Evolutionary conservation across 2,329 filamentous ascomycete genomes (phyloP).

Genomic region (Neonectria magnoliae): DNA sequence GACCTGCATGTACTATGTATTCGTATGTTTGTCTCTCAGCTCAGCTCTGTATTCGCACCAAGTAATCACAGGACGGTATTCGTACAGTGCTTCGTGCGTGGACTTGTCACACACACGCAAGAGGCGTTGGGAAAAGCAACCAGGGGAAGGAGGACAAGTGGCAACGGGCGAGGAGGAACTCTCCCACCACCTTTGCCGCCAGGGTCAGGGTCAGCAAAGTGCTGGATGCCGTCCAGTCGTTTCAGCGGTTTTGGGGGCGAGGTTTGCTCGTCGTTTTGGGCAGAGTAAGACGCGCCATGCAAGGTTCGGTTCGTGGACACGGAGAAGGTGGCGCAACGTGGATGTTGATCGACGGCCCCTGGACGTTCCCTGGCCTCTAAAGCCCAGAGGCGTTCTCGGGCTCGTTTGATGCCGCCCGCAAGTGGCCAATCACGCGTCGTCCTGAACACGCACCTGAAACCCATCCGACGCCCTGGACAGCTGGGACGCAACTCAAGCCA

Average conservation of each 20-base stretch:
- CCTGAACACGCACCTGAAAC: conserved; percentile 21
- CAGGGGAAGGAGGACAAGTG: neutral
- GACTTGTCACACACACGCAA: neutral
- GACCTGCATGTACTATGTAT: too few relatives aligned
- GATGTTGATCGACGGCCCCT: neutral
- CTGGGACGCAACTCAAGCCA: conserved; percentile 2
- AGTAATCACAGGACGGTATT: too few relatives aligned
- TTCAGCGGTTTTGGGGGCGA: neutral
- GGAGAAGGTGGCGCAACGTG: neutral
- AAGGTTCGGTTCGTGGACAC: neutral
- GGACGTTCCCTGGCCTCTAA: too few relatives aligned
- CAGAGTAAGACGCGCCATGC: neutral
- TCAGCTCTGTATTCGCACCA: neutral
- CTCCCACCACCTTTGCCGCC: too few relatives aligned
- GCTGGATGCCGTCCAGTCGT: neutral
- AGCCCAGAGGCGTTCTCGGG: neutral
- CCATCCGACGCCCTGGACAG: conserved; percentile 1
- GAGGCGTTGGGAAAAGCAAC: neutral
- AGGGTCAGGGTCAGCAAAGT: too few relatives aligned
- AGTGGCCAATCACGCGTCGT: conserved; percentile 17
- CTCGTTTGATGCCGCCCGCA: conserved; percentile 3
- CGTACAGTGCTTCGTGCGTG: neutral
- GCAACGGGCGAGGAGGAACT: neutral
- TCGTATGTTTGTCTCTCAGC: neutral
- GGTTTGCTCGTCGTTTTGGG: neutral